Base-by-base conservation (phyloP, 805 yeast species). In the Huiozyma naganishii region DNA sequence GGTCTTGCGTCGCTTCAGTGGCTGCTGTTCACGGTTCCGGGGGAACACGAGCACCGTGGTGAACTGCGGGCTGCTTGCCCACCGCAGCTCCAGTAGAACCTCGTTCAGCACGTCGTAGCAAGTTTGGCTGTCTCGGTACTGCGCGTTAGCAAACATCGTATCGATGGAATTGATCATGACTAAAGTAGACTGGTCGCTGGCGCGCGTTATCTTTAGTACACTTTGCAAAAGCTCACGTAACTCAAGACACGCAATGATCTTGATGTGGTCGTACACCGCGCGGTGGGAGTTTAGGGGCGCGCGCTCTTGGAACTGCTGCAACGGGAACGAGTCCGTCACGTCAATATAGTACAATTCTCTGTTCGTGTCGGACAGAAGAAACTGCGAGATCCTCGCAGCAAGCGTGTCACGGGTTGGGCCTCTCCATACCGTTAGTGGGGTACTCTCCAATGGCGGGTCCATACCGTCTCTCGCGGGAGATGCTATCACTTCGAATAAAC, bases 241-340 rank as follows among this genome's bases (percentile, higher is more conserved):
- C 39, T 59, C 59, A n/a, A 59, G 45, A 29, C 59, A 48, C 6
- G 57, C 49, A 9, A 50, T 50, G 7, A 62, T 52, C n/a, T 54
- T 47, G 6, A 61, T 51, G 29, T 52, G 50, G 27, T 60, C 64
- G 45, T 55, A 61, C 6, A 58, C 42, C 8, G 39, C 42, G 7
- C 34, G 41, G 23, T 17, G 23, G 23, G 23, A 2, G 23, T 17
- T 17, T 17, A 17, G 23, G 23, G 23, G 23, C 6, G 45, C 45
- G 9, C 34, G 28, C 5, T 41, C 44, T 36, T 57, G 55, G 36
- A 62, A 54, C 23, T 54, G 51, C 2, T 27, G 23, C 4, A 61
- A 27, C 10, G 66, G 66, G 43, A 62, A 62, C 8, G 62, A 50
- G 38, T 52, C 58, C 6, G 54, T 54, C 6, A 63, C 55, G 45